Base-by-base conservation (phyloP, 176 grass and related monocot species). In the Microstegium vimineum region DNA sequence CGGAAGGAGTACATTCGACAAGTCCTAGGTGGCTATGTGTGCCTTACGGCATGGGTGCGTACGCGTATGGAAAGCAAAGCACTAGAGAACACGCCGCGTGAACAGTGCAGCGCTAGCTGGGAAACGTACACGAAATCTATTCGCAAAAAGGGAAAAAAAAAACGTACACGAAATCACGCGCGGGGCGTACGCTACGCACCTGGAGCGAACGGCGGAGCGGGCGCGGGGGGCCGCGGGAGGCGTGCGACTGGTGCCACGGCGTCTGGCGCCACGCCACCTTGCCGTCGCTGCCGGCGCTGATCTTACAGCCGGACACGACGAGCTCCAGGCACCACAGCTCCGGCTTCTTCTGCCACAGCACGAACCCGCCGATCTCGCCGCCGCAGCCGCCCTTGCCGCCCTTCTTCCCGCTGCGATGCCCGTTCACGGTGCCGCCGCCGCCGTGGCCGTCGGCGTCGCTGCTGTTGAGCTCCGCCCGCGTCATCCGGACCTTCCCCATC, bases 271-370 rank as follows among this genome's bases (percentile, higher is more conserved):
- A 99, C 0, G 96, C 93, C 6, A 99, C 96, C 84, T 92, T 99
- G 47, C 96, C 93, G 64, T 99, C 93, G 46, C 96, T 99, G 37
- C 96, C 96, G 82, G 96, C 93, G 74, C 96, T 95, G 83, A 99
- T 95, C 89, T 99, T 99, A 91, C 93, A 94, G n/a, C 96, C 96
- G 4, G 96, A 95, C 60, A 99, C 96, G 15, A 99, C 91, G 22
- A 99, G 89, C 85, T 99, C 96, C 20, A 99, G 91, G 80, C 91
- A 99, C 96, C 96, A 99, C 76, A 99, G 81, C 76, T 99, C 91
- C 23, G 96, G 93, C 76, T 90, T 91, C 85, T 99, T 99, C 93
- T 99, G 96, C 96, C 93, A 99, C 40, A 99, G 93, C 74, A 99
- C 96, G 77, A 99, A 99, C 64, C 96, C 93, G 66, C 96, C 96